These are phyloP conservation scores for Lipomyces sp. DNA, from an alignment of 805 yeast genomes.

Conservation along the genomic window DNA sequence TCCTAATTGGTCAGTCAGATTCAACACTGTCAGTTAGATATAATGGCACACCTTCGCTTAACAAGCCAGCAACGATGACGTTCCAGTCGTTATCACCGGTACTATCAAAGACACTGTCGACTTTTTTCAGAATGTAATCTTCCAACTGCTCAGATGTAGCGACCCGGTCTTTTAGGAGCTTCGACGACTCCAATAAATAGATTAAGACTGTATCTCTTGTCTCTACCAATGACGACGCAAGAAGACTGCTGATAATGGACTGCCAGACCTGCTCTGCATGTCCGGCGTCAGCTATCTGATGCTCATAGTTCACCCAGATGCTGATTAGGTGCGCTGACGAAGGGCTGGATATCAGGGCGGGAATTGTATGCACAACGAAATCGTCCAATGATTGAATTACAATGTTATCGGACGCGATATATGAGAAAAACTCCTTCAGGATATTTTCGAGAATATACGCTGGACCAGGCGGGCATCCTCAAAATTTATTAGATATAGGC, in stretches of 20 bases:
- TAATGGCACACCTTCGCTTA: conserved; percentile 4
- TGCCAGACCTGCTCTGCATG: conserved; percentile 10
- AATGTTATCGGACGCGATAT: background rate
- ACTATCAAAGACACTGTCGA: conserved; percentile 15
- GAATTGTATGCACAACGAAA: conserved; percentile 18
- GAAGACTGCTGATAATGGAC: conserved; percentile 4
- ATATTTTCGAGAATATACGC: conserved; percentile 13
- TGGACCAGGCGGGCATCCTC: background rate
- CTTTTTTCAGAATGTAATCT: conserved; percentile 10
- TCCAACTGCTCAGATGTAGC: conserved; percentile 15
- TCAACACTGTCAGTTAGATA: background rate
- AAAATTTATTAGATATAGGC: background rate
- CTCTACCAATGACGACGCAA: conserved; percentile 18
- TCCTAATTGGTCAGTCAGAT: background rate
- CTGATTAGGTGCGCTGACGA: conserved; percentile 20
- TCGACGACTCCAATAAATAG: conserved; percentile 13
- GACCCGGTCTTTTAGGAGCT: conserved; percentile 4
- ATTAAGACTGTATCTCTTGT: conserved; percentile 15
- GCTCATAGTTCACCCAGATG: conserved; percentile 23
- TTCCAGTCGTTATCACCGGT: conserved; percentile 24
- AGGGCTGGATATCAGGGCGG: conserved; percentile 13
- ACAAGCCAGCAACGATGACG: conserved; percentile 16
- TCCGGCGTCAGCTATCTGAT: background rate
- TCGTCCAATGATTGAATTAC: conserved; percentile 10
- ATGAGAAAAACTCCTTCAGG: conserved; percentile 17